These are phyloP conservation scores for Colletotrichum sp. DNA, from an alignment of 2,329 filamentous ascomycete species.

Conservation along the genomic window DNA sequence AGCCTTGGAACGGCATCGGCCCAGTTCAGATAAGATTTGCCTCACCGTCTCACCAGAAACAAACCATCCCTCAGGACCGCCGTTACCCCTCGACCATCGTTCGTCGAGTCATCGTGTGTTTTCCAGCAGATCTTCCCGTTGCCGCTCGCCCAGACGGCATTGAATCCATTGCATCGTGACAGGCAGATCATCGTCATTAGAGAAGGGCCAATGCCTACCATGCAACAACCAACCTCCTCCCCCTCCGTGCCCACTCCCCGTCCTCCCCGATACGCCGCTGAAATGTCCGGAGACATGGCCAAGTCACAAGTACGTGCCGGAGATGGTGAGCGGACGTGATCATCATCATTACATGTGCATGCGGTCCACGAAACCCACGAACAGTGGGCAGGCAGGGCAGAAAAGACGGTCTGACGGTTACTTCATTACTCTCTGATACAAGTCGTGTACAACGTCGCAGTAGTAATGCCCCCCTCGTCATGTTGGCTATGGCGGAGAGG, in stretches of 20 bases:
- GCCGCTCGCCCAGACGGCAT: not conserved
- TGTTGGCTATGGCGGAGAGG: not conserved
- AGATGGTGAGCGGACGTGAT: not conserved
- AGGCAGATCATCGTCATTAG: not conserved
- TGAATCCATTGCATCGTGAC: not conserved
- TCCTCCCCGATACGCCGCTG: not conserved
- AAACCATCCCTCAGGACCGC: not conserved
- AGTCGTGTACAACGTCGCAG: not conserved
- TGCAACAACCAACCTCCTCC: not conserved
- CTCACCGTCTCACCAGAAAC: not conserved
- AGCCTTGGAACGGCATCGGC: not conserved
- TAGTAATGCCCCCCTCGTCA: not conserved
- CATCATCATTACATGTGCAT: not conserved
- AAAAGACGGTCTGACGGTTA: not conserved
- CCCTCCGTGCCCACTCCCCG: not conserved
- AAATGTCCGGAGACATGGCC: not conserved
- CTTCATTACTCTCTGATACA: not conserved
- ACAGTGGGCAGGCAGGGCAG: not conserved
- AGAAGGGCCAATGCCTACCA: not conserved
- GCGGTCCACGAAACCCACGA: not conserved
- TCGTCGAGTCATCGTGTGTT: not conserved
- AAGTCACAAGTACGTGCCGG: not conserved
- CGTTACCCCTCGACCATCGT: not conserved
- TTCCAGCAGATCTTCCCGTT: not conserved
- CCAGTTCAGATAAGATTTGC: not conserved